phyloP scores from a whole-genome alignment of 1,284 basidiomycete species.

The Ustilago tritici region DNA sequence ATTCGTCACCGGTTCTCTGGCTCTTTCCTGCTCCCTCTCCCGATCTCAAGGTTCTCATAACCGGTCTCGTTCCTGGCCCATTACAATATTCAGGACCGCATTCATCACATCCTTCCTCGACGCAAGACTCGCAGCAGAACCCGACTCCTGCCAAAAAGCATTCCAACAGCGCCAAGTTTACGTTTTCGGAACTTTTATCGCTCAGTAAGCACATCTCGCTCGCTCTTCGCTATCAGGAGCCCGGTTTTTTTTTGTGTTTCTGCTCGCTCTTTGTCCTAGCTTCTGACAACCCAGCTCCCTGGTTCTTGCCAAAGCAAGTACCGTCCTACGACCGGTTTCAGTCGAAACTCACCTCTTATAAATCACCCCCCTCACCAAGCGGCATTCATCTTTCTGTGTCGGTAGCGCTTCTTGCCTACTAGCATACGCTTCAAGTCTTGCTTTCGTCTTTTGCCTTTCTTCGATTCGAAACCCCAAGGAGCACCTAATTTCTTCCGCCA shows the following conservation, averaged over 20 bases:
- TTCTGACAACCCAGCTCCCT: neutral
- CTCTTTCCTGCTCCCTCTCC: neutral
- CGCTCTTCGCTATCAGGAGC: conserved; percentile 1
- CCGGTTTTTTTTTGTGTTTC: neutral
- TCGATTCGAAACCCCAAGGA: neutral
- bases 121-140: neutral
- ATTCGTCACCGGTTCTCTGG: conserved; percentile 2
- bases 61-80: neutral
- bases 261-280: neutral
- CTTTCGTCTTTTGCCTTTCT: neutral
- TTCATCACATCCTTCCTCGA: neutral
- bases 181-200: neutral
- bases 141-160: neutral
- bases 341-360: conserved; percentile 18
- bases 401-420: conserved; percentile 8
- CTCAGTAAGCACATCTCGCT: neutral
- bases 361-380: conserved; percentile 43
- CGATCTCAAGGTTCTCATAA: neutral
- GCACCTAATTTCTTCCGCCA: neutral
- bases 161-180: neutral
- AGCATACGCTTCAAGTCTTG: conserved; percentile 4
- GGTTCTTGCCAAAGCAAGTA: conserved; percentile 10
- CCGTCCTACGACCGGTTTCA: conserved; percentile 14
- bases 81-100: neutral
- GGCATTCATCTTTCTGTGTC: conserved; percentile 31